Evolutionary conservation across 2,329 filamentous ascomycete genomes (phyloP).

Genomic region (Pestalotiopsis sp.): DNA sequence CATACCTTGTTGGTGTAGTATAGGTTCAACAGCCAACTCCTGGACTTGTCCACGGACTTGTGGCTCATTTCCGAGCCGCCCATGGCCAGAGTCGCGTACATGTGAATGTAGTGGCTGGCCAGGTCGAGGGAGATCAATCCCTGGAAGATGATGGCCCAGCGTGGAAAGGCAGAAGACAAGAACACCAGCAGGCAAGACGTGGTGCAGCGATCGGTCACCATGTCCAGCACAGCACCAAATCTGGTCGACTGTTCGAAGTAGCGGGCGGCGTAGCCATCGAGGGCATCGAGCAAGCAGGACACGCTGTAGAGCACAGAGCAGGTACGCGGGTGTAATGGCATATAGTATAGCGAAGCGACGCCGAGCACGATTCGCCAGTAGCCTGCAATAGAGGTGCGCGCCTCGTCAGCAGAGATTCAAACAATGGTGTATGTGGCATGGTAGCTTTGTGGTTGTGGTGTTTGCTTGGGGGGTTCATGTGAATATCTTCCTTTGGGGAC

Average conservation of each 20-base stretch:
- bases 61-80: conserved; percentile 80
- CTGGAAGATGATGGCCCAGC: conserved; percentile 94
- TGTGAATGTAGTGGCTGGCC: conserved; percentile 97
- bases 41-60: conserved; percentile 87
- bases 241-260: conserved; percentile 89
- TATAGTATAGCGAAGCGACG: conserved; percentile 94
- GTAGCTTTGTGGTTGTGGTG: not conserved
- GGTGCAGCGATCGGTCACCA: conserved; percentile 98
- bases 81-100: conserved; percentile 94
- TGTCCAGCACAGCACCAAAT: conserved; percentile 96
- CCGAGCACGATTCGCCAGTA: conserved; percentile 80
- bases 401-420: not conserved
- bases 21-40: conserved; percentile 87
- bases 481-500: not conserved
- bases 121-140: conserved; percentile 89
- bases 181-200: conserved; percentile 95
- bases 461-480: not conserved
- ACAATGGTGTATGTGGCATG: not conserved
- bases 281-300: conserved; percentile 91
- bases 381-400: conserved; percentile 45
- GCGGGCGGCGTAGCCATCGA: conserved; percentile 92
- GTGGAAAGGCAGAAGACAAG: conserved; percentile 89
- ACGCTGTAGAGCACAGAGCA: conserved; percentile 90
- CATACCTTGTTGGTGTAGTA: conserved; percentile 97
- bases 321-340: conserved; percentile 96